phyloP scores from a whole-genome alignment of 2,329 filamentous ascomycete genomes.

The Neofusicoccum umdonicola region DNA sequence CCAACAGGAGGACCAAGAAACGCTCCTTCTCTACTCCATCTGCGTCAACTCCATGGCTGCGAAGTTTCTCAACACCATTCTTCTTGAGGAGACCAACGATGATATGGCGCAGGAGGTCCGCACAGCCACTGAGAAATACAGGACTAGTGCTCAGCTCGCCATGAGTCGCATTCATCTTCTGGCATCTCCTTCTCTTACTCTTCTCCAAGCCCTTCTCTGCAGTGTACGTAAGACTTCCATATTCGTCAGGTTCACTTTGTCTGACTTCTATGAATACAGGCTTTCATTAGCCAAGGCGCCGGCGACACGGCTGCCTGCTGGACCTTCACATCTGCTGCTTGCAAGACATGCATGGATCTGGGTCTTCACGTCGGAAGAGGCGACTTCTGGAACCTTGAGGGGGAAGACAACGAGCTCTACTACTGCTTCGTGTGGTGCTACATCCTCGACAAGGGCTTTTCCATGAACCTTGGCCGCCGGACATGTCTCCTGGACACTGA shows the following conservation, averaged over 20 bases:
- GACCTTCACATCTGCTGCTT: constrained; percentile 32
- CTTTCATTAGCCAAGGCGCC: constrained; percentile 32
- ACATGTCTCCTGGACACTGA: constrained; percentile 24
- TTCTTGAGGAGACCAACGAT: constrained; percentile 27
- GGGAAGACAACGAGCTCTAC: constrained; percentile 24
- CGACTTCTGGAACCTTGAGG: not conserved
- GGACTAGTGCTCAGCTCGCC: constrained; percentile 30
- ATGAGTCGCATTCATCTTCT: constrained; percentile 30
- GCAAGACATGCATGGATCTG: constrained; percentile 30
- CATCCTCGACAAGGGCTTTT: constrained; percentile 32
- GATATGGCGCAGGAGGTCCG: constrained; percentile 25
- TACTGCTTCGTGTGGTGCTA: constrained; percentile 30
- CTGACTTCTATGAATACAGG: constrained; percentile 18
- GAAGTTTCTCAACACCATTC: constrained; percentile 23
- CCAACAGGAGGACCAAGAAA: constrained; percentile 29
- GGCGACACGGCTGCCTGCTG: constrained; percentile 33
- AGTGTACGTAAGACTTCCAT: constrained; percentile 24
- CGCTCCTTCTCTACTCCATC: constrained; percentile 30
- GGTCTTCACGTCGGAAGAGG: constrained; percentile 25
- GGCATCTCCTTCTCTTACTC: constrained; percentile 27
- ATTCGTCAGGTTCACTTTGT: not conserved
- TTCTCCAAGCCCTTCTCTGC: constrained; percentile 31
- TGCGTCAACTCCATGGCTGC: constrained; percentile 32
- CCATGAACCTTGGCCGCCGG: constrained; percentile 28
- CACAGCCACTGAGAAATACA: constrained; percentile 27